phyloP scores from a whole-genome alignment of 2,329 filamentous ascomycete genomes.

The Xylariaceae sp. region DNA sequence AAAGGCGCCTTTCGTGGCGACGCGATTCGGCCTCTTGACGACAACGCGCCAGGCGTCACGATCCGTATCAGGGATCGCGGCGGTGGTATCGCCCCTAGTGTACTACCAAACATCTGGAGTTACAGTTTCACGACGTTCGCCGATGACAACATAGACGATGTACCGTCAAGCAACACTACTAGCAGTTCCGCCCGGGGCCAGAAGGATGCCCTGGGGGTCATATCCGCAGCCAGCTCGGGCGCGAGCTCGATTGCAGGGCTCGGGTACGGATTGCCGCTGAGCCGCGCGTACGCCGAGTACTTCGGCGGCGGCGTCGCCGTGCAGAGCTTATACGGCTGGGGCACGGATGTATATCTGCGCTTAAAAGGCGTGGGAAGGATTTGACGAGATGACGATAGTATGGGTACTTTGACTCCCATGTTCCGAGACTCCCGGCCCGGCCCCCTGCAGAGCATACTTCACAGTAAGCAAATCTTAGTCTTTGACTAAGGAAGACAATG shows the following conservation, averaged over 20 bases:
- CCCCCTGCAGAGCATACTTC: too few relatives aligned
- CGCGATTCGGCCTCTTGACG: conserved; percentile 54
- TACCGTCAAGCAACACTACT: conserved; percentile 37
- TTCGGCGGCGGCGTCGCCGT: conserved; percentile 93
- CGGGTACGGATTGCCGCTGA: conserved; percentile 87
- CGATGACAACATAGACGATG: conserved; percentile 51
- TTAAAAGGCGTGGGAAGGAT: conserved; percentile 60
- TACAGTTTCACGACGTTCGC: conserved; percentile 97
- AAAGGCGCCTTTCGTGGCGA: conserved; percentile 42
- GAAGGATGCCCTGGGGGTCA: conserved; percentile 68
- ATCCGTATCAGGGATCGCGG: conserved; percentile 95
- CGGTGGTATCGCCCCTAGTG: conserved; percentile 81
- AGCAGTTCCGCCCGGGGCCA: conserved; percentile 35
- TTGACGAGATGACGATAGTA: too few relatives aligned
- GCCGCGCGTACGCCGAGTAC: conserved; percentile 93
- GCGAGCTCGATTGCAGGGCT: conserved; percentile 84
- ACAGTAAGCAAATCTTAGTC: too few relatives aligned
- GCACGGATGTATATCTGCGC: conserved; percentile 63
- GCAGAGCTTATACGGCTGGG: conserved; percentile 96
- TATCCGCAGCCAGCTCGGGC: conserved; percentile 67
- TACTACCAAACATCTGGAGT: conserved; percentile 86
- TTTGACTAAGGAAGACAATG: too few relatives aligned
- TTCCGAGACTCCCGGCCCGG: too few relatives aligned
- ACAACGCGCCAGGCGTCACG: conserved; percentile 77
- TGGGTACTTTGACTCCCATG: too few relatives aligned